Evolutionary conservation across 2,329 filamentous ascomycete species (phyloP), one percentile per base, ranked within the genome.

Genomic region (Mariannaea sp.): DNA sequence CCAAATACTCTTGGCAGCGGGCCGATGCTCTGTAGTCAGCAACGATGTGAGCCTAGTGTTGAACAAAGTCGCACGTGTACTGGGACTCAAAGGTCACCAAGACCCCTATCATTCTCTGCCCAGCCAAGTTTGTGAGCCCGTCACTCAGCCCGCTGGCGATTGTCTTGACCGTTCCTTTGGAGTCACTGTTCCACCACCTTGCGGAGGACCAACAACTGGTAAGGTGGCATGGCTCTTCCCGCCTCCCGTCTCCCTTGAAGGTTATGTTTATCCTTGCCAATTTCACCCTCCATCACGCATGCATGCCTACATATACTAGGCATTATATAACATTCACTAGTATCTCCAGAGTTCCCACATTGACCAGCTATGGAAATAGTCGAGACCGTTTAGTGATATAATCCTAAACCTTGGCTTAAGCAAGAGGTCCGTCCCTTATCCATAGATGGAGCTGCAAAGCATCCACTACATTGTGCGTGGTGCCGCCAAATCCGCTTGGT

Each of bases 391-490:
- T 44, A n/a, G n/a, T n/a, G n/a, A n/a, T n/a, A n/a, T n/a, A n/a
- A 54, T 56, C 64, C 64, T 64, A 66, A 66, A 64, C 55, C 64
- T 66, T 66, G 64, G 64, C 64, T 58, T 52, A 54, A 53, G 52
- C 53, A 45, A 29, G 53, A 60, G n/a, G n/a, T n/a, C n/a, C n/a
- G 44, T 39, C 7, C 12, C 19, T 14, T 55, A 61, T 53, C 49
- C 55, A 44, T 49, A 42, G 33, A 20, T 9, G 4, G 8, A 53
- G 48, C 26, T 32, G 33, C 35, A 42, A 22, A 43, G 32, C 45
- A 55, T 48, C 36, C 39, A 36, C 20, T 39, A 24, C 48, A n/a
- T n/a, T 44, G 36, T 63, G 48, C 60, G 61, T 58, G 53, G 52
- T 55, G 53, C 50, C 54, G 54, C 53, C 47, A 52, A 54, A 54